phyloP scores from a whole-genome alignment of 768 basidiomycete species.

The Rhodotorula toruloides region DNA sequence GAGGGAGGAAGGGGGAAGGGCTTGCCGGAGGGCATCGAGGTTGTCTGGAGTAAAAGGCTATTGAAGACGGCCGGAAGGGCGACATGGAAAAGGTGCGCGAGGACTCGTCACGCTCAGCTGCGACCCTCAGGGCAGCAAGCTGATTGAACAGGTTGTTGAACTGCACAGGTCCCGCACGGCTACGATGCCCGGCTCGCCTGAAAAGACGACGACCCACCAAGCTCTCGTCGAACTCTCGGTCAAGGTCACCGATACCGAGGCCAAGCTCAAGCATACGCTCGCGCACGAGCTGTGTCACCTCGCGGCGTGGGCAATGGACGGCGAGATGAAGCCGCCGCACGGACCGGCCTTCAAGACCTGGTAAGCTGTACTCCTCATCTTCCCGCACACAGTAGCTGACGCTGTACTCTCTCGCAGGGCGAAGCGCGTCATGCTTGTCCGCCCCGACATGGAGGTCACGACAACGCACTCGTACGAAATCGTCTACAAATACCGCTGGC shows the following conservation, averaged over 20 bases:
- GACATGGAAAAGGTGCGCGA: conserved; percentile 41
- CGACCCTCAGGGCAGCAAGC: too few relatives aligned
- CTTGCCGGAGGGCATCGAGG: conserved; percentile 41
- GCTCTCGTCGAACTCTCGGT: conserved; percentile 46
- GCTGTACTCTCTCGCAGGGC: conserved; percentile 6
- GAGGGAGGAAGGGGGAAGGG: conserved; percentile 11
- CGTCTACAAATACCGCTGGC: conserved; percentile 45
- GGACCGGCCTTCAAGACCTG: conserved; percentile 49
- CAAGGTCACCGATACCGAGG: conserved; percentile 49
- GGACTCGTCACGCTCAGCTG: not conserved
- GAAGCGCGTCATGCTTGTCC: conserved; percentile 33
- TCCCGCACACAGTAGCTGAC: not conserved
- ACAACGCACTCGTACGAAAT: conserved; percentile 51
- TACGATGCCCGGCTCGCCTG: conserved; percentile 2
- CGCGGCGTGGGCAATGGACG: conserved; percentile 48
- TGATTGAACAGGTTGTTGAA: too few relatives aligned
- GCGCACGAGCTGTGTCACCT: conserved; percentile 52
- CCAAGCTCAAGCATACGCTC: conserved; percentile 49
- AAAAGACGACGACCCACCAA: conserved; percentile 2
- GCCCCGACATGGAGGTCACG: conserved; percentile 42
- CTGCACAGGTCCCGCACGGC: not conserved
- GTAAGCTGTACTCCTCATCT: conserved; percentile 33
- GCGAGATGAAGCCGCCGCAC: conserved; percentile 49
- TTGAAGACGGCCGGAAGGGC: conserved; percentile 50
- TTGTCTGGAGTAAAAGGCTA: conserved; percentile 48